A percentile compares a stretch with the other conserved stretches of the same genome.
Evolutionary conservation across 208 protist species (phyloP).

Genomic region (Zelonia costaricensis): DNA sequence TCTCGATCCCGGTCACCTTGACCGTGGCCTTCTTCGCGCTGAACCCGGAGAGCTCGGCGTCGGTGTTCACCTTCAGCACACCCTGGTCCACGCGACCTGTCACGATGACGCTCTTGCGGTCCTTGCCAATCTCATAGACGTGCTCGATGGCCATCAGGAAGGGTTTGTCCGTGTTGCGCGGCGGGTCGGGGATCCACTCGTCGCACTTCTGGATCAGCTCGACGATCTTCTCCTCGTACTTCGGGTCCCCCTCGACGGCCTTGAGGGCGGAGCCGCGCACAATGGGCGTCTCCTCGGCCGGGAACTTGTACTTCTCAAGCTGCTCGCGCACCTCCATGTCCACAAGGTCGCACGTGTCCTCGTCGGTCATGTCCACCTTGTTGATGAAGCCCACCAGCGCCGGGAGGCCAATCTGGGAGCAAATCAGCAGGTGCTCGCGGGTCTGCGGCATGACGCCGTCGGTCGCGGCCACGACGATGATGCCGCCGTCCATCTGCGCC

Average conservation of each 20-base stretch:
- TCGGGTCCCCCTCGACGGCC: slow-evolving; percentile 95
- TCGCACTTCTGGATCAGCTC: slow-evolving; percentile 94
- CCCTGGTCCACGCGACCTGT: slow-evolving; percentile 96
- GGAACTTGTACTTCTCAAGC: slow-evolving; percentile 93
- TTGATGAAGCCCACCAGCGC: slow-evolving; percentile 98
- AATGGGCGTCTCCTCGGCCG: slow-evolving; percentile 90
- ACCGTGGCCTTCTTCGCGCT: slow-evolving; percentile 84
- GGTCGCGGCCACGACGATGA: slow-evolving; percentile 92
- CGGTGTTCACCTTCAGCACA: slow-evolving; percentile 94
- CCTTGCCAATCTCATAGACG: slow-evolving; percentile 92
- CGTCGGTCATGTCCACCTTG: slow-evolving; percentile 96
- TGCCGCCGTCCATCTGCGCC: slow-evolving; percentile 95
- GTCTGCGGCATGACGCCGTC: slow-evolving; percentile 99
- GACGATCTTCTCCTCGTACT: slow-evolving; percentile 93
- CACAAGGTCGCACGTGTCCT: slow-evolving; percentile 96
- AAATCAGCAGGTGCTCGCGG: slow-evolving; percentile 98
- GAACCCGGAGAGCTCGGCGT: slow-evolving; percentile 97
- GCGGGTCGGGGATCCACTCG: slow-evolving; percentile 93
- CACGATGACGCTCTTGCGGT: slow-evolving; percentile 95
- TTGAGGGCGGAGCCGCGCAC: slow-evolving; percentile 95
- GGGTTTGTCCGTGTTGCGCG: slow-evolving; percentile 95
- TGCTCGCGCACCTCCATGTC: slow-evolving; percentile 98
- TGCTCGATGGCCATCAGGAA: slow-evolving; percentile 98
- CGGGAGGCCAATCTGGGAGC: slow-evolving; percentile 97
- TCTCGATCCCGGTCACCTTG: slow-evolving; percentile 95